Conservation (phyloP, 2,329 filamentous ascomycete genomes). For the Fusarium avenaceum region DNA sequence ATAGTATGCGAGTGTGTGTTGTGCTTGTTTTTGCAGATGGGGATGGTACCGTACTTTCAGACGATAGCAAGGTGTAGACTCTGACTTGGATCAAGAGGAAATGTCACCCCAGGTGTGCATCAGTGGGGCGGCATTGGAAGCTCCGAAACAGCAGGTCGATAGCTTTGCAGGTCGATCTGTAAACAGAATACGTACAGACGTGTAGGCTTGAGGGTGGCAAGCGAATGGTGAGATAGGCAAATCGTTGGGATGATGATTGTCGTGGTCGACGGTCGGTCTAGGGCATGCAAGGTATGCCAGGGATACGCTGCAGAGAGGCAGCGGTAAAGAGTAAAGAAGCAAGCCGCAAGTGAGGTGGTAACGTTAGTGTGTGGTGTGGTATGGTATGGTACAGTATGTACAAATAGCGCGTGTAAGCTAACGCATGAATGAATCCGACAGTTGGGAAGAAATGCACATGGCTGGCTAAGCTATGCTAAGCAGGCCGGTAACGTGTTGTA, state of each 20-base stretch:
- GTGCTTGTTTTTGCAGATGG: conserved; percentile 27
- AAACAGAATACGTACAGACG: conserved; percentile 31
- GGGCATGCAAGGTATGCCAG: conserved; percentile 38
- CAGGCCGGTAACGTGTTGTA: conserved; percentile 9
- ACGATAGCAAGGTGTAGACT: conserved; percentile 28
- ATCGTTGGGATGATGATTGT: conserved; percentile 41
- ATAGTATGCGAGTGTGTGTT: conserved; percentile 27
- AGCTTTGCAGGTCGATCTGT: conserved; percentile 40
- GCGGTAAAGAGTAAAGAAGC: conserved; percentile 30
- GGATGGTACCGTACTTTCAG: conserved; percentile 26
- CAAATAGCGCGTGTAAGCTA: conserved; percentile 27
- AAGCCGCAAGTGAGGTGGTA: conserved; percentile 15
- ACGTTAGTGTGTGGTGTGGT: neutral
- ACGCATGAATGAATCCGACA: conserved; percentile 12
- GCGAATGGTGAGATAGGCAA: conserved; percentile 37
- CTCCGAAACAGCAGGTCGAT: conserved; percentile 22
- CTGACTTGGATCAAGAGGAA: conserved; percentile 23
- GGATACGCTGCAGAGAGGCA: conserved; percentile 28
- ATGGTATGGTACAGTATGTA: conserved; percentile 1
- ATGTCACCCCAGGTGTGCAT: conserved; percentile 41
- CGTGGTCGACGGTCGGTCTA: conserved; percentile 41
- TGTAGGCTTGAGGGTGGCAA: conserved; percentile 42
- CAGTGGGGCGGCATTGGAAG: conserved; percentile 45
- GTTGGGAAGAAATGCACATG: conserved; percentile 34
- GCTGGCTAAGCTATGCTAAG: conserved; percentile 27